Evolutionary conservation across 495 filamentous ascomycete genomes (phyloP).

Genomic region (Penicillium desertorum): DNA sequence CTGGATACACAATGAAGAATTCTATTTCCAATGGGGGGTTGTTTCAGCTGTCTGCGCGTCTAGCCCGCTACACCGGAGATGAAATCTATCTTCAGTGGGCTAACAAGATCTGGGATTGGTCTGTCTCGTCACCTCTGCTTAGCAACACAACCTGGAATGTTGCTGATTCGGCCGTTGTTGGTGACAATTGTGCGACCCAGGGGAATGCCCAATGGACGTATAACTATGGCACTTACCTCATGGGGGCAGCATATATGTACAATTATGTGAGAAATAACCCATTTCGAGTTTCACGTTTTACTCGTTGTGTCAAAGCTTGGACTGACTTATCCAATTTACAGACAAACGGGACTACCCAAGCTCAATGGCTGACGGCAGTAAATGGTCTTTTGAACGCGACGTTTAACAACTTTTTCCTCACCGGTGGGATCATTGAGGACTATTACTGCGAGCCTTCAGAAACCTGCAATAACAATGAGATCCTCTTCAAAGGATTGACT

Average conservation of each 20-base stretch:
- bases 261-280: conserved; percentile 51
- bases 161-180: conserved; percentile 60
- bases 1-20: conserved; percentile 66
- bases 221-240: conserved; percentile 66
- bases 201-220: conserved; percentile 68
- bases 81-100: conserved; percentile 67
- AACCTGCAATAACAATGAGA: conserved; percentile 69
- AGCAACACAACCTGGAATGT: conserved; percentile 49
- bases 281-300: not conserved
- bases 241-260: conserved; percentile 72
- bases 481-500: conserved; percentile 82
- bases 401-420: conserved; percentile 49
- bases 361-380: conserved; percentile 51
- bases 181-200: conserved; percentile 52
- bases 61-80: conserved; percentile 66
- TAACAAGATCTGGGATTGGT: conserved; percentile 66
- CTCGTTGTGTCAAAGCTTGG: not conserved
- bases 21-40: conserved; percentile 66
- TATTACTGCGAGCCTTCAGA: conserved; percentile 60
- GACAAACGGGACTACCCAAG: conserved; percentile 23
- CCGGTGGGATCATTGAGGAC: conserved; percentile 55
- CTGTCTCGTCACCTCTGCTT: conserved; percentile 50
- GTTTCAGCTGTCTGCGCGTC: conserved; percentile 67
- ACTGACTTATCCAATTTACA: not conserved
- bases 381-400: conserved; percentile 55